phyloP scores from a whole-genome alignment of 2,329 filamentous ascomycete species.

The Cladophialophora chaetospira region DNA sequence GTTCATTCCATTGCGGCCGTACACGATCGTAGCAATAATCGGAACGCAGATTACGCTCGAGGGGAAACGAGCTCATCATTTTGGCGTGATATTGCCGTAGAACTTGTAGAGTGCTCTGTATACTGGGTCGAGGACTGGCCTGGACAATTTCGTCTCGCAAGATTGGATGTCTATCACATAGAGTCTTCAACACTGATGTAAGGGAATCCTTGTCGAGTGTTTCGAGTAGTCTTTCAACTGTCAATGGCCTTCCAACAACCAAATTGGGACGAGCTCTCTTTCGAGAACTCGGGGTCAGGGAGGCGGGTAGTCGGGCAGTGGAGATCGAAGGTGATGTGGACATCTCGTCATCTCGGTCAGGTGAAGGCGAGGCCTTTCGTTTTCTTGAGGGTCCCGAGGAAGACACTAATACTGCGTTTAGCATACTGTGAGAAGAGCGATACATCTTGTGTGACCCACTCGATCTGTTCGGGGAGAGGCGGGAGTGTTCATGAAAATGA shows the following conservation, averaged over 20 bases:
- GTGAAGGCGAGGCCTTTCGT: conserved; percentile 68
- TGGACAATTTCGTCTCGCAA: conserved; percentile 82
- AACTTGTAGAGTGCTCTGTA: conserved; percentile 76
- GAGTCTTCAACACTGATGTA: conserved; percentile 80
- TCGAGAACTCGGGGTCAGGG: conserved; percentile 68
- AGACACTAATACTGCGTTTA: conserved; percentile 32
- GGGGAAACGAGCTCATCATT: conserved; percentile 78
- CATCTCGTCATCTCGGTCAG: conserved; percentile 67
- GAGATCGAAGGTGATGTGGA: conserved; percentile 83
- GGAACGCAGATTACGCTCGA: conserved; percentile 77
- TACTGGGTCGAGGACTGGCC: conserved; percentile 83
- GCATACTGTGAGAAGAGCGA: conserved; percentile 1
- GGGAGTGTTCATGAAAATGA: conserved; percentile 63
- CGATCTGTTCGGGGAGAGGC: conserved; percentile 61
- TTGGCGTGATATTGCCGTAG: conserved; percentile 78
- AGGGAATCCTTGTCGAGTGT: conserved; percentile 85
- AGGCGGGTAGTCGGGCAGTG: conserved; percentile 70
- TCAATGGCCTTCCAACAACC: conserved; percentile 62
- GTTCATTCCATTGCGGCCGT: conserved; percentile 73
- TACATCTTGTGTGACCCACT: conserved; percentile 47
- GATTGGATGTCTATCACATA: conserved; percentile 86
- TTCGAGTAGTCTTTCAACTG: conserved; percentile 80
- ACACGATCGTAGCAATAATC: conserved; percentile 96
- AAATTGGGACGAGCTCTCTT: conserved; percentile 70
- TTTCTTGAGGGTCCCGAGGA: conserved; percentile 59